phyloP scores from a whole-genome alignment of 2,329 filamentous ascomycete species.

The Fusarium musae region DNA sequence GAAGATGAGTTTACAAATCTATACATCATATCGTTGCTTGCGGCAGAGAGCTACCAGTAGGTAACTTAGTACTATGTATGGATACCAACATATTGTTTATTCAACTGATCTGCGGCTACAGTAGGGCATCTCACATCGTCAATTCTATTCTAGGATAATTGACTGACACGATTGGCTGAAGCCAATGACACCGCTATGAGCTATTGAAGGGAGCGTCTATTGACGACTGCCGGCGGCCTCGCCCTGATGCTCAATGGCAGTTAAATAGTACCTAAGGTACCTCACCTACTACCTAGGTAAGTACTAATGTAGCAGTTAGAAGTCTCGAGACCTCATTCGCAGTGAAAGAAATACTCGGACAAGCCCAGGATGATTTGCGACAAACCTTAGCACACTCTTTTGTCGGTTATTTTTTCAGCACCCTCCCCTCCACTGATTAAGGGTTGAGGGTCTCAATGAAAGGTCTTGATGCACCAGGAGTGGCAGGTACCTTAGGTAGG shows the following conservation, averaged over 20 bases:
- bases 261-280: neutral
- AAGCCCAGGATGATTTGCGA: neutral
- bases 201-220: neutral
- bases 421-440: neutral
- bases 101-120: neutral
- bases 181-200: neutral
- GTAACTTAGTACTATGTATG: neutral
- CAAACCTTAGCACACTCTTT: neutral
- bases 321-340: neutral
- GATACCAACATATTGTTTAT: neutral
- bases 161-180: slow-evolving; percentile 16
- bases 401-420: neutral
- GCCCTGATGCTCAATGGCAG: neutral
- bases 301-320: neutral
- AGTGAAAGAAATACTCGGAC: neutral
- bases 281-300: neutral
- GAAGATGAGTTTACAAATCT: neutral
- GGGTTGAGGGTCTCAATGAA: neutral
- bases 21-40: slow-evolving; percentile 3
- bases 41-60: neutral
- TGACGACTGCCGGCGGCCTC: slow-evolving; percentile 5
- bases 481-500: neutral
- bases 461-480: neutral
- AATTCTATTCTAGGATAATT: neutral
- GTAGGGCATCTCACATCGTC: neutral